A percentile compares a stretch with the other conserved stretches of the same genome.
Evolutionary conservation across 129 eudicot genomes (phyloP).

Genomic region (Erigeron canadensis): DNA sequence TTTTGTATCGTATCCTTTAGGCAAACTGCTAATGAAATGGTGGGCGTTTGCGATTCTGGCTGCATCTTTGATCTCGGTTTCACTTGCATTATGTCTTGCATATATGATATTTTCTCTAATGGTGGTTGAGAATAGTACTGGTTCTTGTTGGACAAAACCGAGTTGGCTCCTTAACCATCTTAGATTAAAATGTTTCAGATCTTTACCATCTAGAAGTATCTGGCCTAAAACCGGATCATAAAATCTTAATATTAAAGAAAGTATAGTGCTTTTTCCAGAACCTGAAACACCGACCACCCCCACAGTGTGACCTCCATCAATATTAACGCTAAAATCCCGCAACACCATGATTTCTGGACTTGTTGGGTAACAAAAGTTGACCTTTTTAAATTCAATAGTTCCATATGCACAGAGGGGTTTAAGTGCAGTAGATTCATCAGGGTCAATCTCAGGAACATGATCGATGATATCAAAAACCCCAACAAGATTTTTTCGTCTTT

Average conservation of each 20-base stretch:
- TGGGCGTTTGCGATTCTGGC: constrained; percentile 72
- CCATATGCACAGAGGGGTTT: constrained; percentile 56
- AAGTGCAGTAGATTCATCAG: constrained; percentile 46
- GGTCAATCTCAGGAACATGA: constrained; percentile 46
- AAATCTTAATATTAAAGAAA: constrained; percentile 54
- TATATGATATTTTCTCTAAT: constrained; percentile 64
- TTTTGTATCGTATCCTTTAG: constrained; percentile 60
- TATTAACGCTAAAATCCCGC: constrained; percentile 49
- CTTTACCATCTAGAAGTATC: constrained; percentile 53
- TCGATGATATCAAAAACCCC: constrained; percentile 50
- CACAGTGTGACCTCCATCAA: constrained; percentile 59
- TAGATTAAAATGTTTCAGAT: constrained; percentile 45
- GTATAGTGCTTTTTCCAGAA: constrained; percentile 64
- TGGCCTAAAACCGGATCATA: constrained; percentile 58
- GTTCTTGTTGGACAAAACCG: constrained; percentile 63
- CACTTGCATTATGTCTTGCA: constrained; percentile 50
- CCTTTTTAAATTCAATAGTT: constrained; percentile 54
- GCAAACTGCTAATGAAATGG: constrained; percentile 63
- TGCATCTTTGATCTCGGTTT: constrained; percentile 63
- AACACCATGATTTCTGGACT: constrained; percentile 52
- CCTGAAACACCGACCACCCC: constrained; percentile 68
- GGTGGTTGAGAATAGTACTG: constrained; percentile 63
- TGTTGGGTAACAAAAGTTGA: constrained; percentile 49
- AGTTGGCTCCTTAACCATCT: constrained; percentile 69
- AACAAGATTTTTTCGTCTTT: constrained; percentile 45